Evolutionary conservation across 2,329 filamentous ascomycete genomes (phyloP).

Genomic region (Thelonectria rubi): DNA sequence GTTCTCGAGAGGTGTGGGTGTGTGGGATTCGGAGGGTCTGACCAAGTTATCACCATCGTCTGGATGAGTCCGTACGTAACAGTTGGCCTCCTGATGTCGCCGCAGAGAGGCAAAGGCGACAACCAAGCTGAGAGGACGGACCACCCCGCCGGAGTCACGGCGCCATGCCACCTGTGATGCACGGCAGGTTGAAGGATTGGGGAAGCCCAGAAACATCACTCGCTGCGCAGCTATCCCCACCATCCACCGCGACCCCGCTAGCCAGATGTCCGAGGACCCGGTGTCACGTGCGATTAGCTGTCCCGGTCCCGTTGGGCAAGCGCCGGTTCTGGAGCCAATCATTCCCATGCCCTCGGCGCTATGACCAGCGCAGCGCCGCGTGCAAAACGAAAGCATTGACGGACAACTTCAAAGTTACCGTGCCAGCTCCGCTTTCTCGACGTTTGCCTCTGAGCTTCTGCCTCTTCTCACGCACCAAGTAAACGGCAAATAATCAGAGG

Average conservation of each 20-base stretch:
- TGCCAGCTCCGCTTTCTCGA: background rate
- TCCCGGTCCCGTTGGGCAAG: background rate
- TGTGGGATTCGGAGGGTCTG: too few relatives aligned
- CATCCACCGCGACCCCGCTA: conserved; percentile 8
- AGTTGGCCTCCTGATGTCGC: too few relatives aligned
- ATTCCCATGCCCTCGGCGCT: conserved; percentile 6
- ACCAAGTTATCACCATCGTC: too few relatives aligned
- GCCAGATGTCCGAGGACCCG: conserved; percentile 17
- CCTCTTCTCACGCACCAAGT: conserved; percentile 14
- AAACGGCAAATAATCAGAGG: conserved; percentile 30
- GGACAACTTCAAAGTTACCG: background rate
- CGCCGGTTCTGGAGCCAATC: conserved; percentile 11
- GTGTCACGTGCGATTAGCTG: background rate
- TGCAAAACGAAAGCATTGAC: background rate
- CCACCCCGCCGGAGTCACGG: background rate
- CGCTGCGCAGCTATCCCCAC: conserved; percentile 2
- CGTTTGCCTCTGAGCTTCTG: background rate
- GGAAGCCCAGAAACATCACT: conserved; percentile 4
- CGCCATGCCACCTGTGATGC: conserved; percentile 31
- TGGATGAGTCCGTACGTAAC: too few relatives aligned
- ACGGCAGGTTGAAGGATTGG: conserved; percentile 16
- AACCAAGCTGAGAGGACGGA: conserved; percentile 21
- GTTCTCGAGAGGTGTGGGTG: too few relatives aligned
- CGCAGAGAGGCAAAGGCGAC: conserved; percentile 14
- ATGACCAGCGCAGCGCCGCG: conserved; percentile 18